Percentiles rank a stretch among this genome's conserved stretches.
These are phyloP conservation scores for Discostella pseudostelligera DNA, from an alignment of 108 stramenopile species.

Conservation along the genomic window DNA sequence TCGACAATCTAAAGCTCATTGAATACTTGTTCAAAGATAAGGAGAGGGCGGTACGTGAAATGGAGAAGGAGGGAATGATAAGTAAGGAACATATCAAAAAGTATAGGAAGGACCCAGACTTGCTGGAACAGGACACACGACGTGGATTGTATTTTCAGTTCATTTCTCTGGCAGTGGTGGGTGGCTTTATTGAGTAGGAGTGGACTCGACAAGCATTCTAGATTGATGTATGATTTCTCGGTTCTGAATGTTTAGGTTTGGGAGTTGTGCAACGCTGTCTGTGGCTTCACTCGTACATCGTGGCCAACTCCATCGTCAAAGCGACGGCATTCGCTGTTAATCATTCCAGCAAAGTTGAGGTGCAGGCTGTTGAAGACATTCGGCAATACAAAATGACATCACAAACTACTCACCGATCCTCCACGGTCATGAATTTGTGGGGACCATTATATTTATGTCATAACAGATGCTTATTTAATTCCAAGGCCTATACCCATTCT, in stretches of 20 bases:
- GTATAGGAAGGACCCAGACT: constrained; percentile 58
- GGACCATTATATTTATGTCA: too few relatives aligned
- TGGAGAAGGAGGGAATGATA: constrained; percentile 75
- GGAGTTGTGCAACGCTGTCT: too few relatives aligned
- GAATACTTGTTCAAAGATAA: constrained; percentile 65
- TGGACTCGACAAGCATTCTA: not conserved
- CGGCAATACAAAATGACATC: too few relatives aligned
- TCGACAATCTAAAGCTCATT: constrained; percentile 58
- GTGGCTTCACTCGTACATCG: too few relatives aligned
- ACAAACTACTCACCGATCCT: too few relatives aligned
- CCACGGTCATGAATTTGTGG: too few relatives aligned
- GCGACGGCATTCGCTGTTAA: too few relatives aligned
- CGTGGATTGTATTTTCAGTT: constrained; percentile 63
- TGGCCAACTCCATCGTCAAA: too few relatives aligned
- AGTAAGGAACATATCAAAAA: constrained; percentile 49
- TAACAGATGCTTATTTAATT: too few relatives aligned
- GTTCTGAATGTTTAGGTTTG: not conserved
- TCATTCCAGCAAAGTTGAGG: too few relatives aligned
- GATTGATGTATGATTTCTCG: not conserved
- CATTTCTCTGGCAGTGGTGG: constrained; percentile 56
- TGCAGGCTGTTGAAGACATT: too few relatives aligned
- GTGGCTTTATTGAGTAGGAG: constrained; percentile 43
- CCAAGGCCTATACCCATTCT: too few relatives aligned
- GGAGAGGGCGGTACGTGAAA: constrained; percentile 53
- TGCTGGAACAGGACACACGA: constrained; percentile 63